These are phyloP conservation scores for Macrocybe sp. DNA, from an alignment of 1,284 basidiomycete genomes.

Conservation along the genomic window DNA sequence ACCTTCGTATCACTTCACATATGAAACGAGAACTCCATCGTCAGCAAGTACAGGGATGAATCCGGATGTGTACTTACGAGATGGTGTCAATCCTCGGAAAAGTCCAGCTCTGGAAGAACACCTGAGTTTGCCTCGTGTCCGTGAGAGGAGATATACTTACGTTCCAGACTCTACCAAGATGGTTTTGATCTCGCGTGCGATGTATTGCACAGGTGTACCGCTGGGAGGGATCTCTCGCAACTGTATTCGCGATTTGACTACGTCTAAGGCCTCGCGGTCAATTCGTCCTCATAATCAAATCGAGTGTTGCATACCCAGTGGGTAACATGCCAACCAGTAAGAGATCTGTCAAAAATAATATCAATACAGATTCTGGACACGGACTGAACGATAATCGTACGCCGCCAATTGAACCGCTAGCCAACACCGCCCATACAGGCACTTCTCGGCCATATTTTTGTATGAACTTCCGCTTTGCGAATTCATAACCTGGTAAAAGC, in stretches of 20 bases:
- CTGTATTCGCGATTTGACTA: constrained; percentile 89
- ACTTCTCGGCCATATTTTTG: constrained; percentile 58
- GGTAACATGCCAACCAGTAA: constrained; percentile 95
- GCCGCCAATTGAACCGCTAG: constrained; percentile 86
- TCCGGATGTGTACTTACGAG: constrained; percentile 39
- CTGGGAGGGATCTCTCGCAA: constrained; percentile 73
- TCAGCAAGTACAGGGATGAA: constrained; percentile 8
- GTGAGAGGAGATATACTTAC: constrained; percentile 40
- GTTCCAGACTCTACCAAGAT: constrained; percentile 74
- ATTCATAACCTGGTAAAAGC: constrained; percentile 70
- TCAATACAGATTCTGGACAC: not conserved
- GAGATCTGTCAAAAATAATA: constrained; percentile 50
- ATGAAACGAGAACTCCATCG: not conserved
- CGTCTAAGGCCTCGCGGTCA: constrained; percentile 45
- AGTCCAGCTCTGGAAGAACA: constrained; percentile 49
- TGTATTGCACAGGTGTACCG: constrained; percentile 79
- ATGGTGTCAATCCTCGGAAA: constrained; percentile 71
- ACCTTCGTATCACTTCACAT: constrained; percentile 54
- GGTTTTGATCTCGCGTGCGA: constrained; percentile 61
- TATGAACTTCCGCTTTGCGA: constrained; percentile 75
- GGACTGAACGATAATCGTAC: constrained; percentile 38
- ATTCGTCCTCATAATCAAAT: not conserved
- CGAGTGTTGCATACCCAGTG: constrained; percentile 47
- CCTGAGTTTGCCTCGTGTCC: not conserved
- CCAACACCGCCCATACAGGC: constrained; percentile 86